phyloP scores from a whole-genome alignment of 2,329 filamentous ascomycete genomes.

The Penicillium nordicum region DNA sequence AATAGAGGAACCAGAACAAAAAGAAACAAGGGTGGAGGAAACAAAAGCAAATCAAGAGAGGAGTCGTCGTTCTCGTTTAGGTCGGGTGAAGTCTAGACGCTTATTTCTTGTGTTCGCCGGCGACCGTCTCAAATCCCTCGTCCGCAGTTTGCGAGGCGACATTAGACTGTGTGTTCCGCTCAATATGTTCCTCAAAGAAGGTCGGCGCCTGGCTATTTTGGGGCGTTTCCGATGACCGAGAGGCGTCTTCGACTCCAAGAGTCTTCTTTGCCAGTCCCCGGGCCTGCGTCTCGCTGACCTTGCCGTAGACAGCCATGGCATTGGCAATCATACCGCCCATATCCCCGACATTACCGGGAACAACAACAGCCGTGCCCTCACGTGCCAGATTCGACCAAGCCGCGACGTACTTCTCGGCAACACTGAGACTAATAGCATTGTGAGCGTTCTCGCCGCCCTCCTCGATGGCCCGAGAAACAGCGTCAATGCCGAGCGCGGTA shows the following conservation, averaged over 20 bases:
- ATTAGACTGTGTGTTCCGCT: constrained; percentile 24
- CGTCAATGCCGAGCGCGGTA: constrained; percentile 83
- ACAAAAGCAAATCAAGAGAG: constrained; percentile 6
- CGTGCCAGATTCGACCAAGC: constrained; percentile 90
- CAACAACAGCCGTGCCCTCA: constrained; percentile 91
- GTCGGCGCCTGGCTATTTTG: constrained; percentile 22
- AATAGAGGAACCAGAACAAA: not conserved
- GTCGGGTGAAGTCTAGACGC: constrained; percentile 1
- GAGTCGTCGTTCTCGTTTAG: constrained; percentile 12
- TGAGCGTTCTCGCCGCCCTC: constrained; percentile 73
- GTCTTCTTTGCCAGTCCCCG: constrained; percentile 54
- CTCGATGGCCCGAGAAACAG: constrained; percentile 72
- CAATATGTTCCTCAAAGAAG: constrained; percentile 6
- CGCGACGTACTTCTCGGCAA: constrained; percentile 97
- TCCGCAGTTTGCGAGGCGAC: constrained; percentile 49
- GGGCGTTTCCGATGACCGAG: constrained; percentile 9
- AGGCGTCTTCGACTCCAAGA: constrained; percentile 26
- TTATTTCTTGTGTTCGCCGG: constrained; percentile 30
- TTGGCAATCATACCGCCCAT: constrained; percentile 96
- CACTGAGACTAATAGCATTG: constrained; percentile 76
- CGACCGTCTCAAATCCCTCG: constrained; percentile 47
- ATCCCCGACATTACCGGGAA: constrained; percentile 95
- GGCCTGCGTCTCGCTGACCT: constrained; percentile 77
- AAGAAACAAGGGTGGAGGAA: not conserved
- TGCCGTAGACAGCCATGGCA: constrained; percentile 91